Percentiles rank a stretch among this genome's conserved stretches.
Conservation (phyloP, 768 basidiomycete species). For the Rhodosporidiobolus odoratus region DNA sequence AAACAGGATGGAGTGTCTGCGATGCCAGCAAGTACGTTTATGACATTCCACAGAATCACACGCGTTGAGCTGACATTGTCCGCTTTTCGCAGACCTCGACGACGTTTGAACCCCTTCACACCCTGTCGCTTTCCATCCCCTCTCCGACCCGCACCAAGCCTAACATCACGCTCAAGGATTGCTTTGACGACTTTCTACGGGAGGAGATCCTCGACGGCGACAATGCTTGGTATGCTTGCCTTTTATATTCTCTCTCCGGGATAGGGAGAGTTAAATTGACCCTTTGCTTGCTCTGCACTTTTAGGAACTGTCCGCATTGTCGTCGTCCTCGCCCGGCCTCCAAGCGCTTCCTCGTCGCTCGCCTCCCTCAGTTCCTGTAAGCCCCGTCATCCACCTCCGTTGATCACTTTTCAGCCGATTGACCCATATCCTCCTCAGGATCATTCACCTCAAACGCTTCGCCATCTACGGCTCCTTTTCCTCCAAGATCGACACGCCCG, state of each 20-base stretch:
- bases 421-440: background rate
- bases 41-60: background rate
- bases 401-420: background rate
- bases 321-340: constrained; percentile 51
- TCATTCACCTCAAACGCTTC: constrained; percentile 89
- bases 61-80: too few relatives aligned
- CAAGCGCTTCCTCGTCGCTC: constrained; percentile 56
- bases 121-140: constrained; percentile 81
- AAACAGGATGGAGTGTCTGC: constrained; percentile 78
- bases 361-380: constrained; percentile 75
- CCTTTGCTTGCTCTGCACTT: background rate
- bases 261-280: background rate
- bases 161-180: constrained; percentile 61
- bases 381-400: constrained; percentile 12
- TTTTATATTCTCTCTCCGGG: background rate
- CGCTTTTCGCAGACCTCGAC: constrained; percentile 23
- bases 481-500: constrained; percentile 85
- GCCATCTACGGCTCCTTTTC: constrained; percentile 71
- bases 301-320: constrained; percentile 74
- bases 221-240: constrained; percentile 69
- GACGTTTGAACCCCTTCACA: constrained; percentile 62
- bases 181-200: constrained; percentile 80
- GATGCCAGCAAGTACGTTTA: constrained; percentile 67
- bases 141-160: constrained; percentile 48
- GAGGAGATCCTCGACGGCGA: constrained; percentile 82